Evolutionary conservation across 352 stramenopile species (phyloP).

Genomic region (Globisporangium megalacanthum): DNA sequence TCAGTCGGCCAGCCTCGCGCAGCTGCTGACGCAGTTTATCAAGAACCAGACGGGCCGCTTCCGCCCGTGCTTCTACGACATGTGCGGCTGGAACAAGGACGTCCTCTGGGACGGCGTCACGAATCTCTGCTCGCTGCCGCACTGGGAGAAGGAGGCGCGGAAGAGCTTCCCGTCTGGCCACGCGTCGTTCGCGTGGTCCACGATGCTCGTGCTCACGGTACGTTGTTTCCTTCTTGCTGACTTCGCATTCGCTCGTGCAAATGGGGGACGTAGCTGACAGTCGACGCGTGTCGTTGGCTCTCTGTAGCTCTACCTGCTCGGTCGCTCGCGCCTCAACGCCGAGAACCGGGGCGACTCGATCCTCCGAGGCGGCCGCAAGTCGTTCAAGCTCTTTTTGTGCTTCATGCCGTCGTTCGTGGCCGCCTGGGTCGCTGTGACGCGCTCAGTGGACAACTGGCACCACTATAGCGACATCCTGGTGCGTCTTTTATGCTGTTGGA

Average conservation of each 20-base stretch:
- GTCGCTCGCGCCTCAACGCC: constrained; percentile 52
- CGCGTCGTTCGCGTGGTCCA: constrained; percentile 64
- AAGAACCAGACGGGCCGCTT: constrained; percentile 69
- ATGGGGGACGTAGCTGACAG: constrained; percentile 1
- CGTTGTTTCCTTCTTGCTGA: not conserved
- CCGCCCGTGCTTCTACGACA: constrained; percentile 69
- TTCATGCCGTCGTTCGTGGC: constrained; percentile 54
- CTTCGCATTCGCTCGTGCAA: not conserved
- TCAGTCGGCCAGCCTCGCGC: constrained; percentile 41
- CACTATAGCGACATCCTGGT: constrained; percentile 80
- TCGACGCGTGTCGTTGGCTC: not conserved
- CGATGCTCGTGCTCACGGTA: constrained; percentile 70
- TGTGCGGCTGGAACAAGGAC: constrained; percentile 65
- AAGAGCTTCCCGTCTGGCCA: constrained; percentile 78
- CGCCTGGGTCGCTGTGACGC: constrained; percentile 65
- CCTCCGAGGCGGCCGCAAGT: constrained; percentile 47
- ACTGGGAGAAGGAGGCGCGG: constrained; percentile 51
- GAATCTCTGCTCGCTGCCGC: constrained; percentile 44
- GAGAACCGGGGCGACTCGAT: constrained; percentile 42
- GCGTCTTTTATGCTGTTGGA: constrained; percentile 4
- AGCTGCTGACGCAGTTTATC: constrained; percentile 61
- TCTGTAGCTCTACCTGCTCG: constrained; percentile 59
- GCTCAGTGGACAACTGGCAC: constrained; percentile 83
- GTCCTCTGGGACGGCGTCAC: constrained; percentile 60
- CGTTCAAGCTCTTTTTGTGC: constrained; percentile 62